phyloP scores from a whole-genome alignment of 768 basidiomycete genomes.

The Boletus insuetus region DNA sequence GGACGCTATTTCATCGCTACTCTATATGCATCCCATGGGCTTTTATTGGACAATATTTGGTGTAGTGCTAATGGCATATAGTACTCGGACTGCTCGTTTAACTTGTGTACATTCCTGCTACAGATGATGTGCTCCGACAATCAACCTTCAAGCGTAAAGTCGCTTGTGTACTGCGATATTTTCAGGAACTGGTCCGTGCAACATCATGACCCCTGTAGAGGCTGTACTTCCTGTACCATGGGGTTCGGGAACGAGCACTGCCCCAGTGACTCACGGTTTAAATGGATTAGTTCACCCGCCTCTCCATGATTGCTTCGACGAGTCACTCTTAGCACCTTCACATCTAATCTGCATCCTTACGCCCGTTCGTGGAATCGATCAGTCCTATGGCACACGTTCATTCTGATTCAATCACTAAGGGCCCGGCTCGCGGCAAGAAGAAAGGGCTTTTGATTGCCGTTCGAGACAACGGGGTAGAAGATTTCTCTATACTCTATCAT shows the following conservation, averaged over 20 bases:
- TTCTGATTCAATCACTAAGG: neutral
- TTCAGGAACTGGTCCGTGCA: neutral
- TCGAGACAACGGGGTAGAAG: neutral
- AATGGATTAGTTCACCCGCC: neutral
- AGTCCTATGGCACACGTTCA: slow-evolving; percentile 5
- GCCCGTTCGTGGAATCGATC: neutral
- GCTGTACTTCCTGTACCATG: slow-evolving; percentile 14
- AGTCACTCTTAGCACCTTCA: neutral
- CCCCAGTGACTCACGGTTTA: neutral
- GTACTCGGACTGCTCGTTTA: neutral
- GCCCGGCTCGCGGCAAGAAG: slow-evolving; percentile 3
- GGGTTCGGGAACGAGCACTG: neutral
- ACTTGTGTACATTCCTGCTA: neutral
- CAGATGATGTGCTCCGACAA: neutral
- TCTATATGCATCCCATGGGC: neutral
- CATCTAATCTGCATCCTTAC: slow-evolving; percentile 14
- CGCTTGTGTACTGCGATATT: neutral
- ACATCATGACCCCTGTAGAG: neutral
- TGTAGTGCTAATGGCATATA: neutral
- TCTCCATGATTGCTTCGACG: neutral
- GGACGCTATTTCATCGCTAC: neutral
- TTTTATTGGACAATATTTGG: slow-evolving; percentile 10
- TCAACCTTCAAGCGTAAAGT: neutral
- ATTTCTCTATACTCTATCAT: neutral
- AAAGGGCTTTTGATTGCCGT: slow-evolving; percentile 27